Evolutionary conservation across 805 yeast species (phyloP), one percentile per base, ranked within the genome.

Genomic region (Cephaloascus albidus): DNA sequence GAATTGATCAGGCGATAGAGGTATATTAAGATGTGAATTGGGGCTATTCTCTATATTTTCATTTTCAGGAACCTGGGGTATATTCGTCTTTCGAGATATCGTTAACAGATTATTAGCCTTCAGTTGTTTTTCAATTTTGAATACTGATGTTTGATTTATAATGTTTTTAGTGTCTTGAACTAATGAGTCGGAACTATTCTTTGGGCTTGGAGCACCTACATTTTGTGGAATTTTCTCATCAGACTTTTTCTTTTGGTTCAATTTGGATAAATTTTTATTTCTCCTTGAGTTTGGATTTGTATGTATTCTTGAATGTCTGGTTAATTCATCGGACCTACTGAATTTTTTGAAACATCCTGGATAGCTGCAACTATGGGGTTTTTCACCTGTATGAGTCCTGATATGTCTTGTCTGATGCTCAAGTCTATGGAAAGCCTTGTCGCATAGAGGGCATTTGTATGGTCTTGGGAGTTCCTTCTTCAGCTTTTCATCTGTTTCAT

Each of bases 361-460:
- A 47, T 70, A 82, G 20, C 77, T 71, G 58, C 89, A 82, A n/a
- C 71, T 72, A 55, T 82, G 88, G 3, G 90, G 90, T 53, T 79
- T 81, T 51, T 83, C 89, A 19, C 90, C 90, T 0, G 90, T 82
- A 51, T 82, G 90, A 10, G 88, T 82, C 51, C 89, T 64, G 42
- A 82, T 79, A 50, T 82, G 90, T 50, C 90, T 69, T 6, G 88
- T 81, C 52, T 81, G 87, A 57, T 82, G 90, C 51, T 82, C 90
- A 34, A 82, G 56, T 41, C 90, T 65, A 52, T 81, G 86, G 53
- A 82, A 82, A 0, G 85, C 86, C 56, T 82, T 78, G 32, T 74
- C 75, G 54, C 90, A 82, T 52, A 80, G 68, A 3, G 87, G 81
- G 53, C 90, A 82, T 44, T 79, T 76, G 58, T 79, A 82, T 1